These are phyloP conservation scores for Phytophthora boehmeriae DNA, from an alignment of 352 stramenopile genomes.

Conservation along the genomic window DNA sequence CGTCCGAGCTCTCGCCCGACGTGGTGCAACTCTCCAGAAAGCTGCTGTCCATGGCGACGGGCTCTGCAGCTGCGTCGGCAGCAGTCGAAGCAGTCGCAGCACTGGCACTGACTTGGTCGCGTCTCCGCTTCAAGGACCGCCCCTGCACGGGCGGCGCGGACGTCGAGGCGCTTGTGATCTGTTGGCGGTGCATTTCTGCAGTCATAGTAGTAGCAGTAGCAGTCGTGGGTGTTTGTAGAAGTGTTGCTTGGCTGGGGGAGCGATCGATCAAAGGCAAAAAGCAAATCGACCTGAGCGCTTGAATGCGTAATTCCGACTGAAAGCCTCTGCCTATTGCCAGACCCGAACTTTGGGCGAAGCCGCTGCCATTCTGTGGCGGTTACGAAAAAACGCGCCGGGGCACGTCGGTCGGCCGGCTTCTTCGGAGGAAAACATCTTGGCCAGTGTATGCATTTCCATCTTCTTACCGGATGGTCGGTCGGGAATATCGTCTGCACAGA, in stretches of 20 bases:
- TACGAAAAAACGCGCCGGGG: constrained; percentile 41
- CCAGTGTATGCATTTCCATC: constrained; percentile 30
- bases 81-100: not conserved
- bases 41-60: constrained; percentile 4
- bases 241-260: not conserved
- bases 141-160: not conserved
- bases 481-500: constrained; percentile 12
- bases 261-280: too few relatives aligned
- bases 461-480: constrained; percentile 25
- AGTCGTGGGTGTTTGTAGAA: not conserved
- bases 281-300: constrained; percentile 11
- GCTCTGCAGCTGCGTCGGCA: not conserved
- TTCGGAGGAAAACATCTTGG: constrained; percentile 3
- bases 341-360: constrained; percentile 17
- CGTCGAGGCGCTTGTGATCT: not conserved
- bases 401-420: constrained; percentile 37
- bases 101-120: not conserved
- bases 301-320: constrained; percentile 39
- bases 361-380: constrained; percentile 23
- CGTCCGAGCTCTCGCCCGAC: constrained; percentile 29
- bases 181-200: constrained; percentile 6
- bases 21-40: constrained; percentile 28
- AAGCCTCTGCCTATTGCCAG: not conserved
- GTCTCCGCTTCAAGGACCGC: not conserved
- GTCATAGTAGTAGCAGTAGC: constrained; percentile 16